Conservation (phyloP, 257 asterid species). For the Nicotiana knightiana region DNA sequence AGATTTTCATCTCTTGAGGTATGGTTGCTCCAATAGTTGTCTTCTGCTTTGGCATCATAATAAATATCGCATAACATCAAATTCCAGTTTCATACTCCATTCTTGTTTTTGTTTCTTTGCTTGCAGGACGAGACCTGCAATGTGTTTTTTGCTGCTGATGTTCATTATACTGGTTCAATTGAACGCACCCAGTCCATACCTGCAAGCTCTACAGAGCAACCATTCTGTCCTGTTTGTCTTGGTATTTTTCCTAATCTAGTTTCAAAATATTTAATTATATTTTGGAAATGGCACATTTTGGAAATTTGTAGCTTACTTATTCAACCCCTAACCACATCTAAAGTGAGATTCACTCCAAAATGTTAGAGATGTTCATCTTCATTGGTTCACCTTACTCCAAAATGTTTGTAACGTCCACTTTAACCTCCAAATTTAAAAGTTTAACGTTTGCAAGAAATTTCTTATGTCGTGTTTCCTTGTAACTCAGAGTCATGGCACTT, state of each 20-base stretch:
- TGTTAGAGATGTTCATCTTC: neutral
- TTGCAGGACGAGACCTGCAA: conserved; percentile 68
- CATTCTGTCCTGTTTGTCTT: conserved; percentile 94
- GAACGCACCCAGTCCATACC: conserved; percentile 69
- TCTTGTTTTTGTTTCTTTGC: conserved; percentile 16
- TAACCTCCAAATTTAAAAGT: neutral
- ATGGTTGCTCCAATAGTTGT: conserved; percentile 10
- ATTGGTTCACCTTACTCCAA: neutral
- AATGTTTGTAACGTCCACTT: neutral
- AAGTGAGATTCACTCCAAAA: neutral
- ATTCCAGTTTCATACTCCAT: neutral
- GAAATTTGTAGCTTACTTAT: neutral
- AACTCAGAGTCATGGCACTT: too few species aligned
- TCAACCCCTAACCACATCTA: neutral
- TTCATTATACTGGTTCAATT: conserved; percentile 83
- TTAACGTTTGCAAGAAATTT: neutral
- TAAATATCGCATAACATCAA: neutral
- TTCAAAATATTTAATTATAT: neutral
- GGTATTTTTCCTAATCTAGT: conserved; percentile 39
- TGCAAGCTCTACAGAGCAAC: conserved; percentile 70
- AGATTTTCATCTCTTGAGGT: conserved; percentile 90
- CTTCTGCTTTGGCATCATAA: neutral
- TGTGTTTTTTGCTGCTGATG: conserved; percentile 64
- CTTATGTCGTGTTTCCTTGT: too few species aligned
- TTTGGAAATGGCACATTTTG: neutral